Evolutionary conservation across 1,284 basidiomycete genomes (phyloP).

Genomic region (Ceratobasidium sp.): DNA sequence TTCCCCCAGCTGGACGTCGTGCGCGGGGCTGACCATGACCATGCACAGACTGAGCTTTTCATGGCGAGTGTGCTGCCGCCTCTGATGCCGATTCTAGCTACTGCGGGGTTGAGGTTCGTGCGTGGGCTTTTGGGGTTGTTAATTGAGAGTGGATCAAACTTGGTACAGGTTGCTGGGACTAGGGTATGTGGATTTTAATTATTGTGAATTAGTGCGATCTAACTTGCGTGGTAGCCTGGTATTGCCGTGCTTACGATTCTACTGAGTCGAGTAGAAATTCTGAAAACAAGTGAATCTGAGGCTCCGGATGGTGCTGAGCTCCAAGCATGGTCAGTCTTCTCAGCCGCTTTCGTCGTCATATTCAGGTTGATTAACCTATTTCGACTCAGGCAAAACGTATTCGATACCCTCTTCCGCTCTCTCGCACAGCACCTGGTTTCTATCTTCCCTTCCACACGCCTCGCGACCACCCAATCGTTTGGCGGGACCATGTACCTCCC

Average conservation of each 20-base stretch:
- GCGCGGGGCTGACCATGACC: slow-evolving; percentile 79
- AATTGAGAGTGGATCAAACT: slow-evolving; percentile 71
- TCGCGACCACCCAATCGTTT: slow-evolving; percentile 64
- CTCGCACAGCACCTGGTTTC: slow-evolving; percentile 78
- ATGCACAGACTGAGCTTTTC: slow-evolving; percentile 90
- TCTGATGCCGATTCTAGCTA: slow-evolving; percentile 83
- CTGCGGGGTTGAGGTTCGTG: slow-evolving; percentile 82
- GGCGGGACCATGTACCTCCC: slow-evolving; percentile 59
- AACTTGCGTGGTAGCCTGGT: slow-evolving; percentile 72
- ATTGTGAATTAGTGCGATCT: slow-evolving; percentile 64
- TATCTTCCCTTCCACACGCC: slow-evolving; percentile 91
- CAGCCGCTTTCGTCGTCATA: neutral
- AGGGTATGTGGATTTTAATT: slow-evolving; percentile 64
- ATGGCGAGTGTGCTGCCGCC: slow-evolving; percentile 86
- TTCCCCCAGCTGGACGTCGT: slow-evolving; percentile 95
- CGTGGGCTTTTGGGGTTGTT: slow-evolving; percentile 88
- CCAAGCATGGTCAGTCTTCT: slow-evolving; percentile 77
- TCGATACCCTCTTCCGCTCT: slow-evolving; percentile 83
- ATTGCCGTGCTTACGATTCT: slow-evolving; percentile 92
- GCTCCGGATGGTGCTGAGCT: slow-evolving; percentile 76
- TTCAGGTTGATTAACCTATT: neutral
- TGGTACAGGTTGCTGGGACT: slow-evolving; percentile 43
- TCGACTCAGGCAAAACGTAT: slow-evolving; percentile 75
- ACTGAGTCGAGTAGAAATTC: slow-evolving; percentile 89
- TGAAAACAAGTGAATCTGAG: slow-evolving; percentile 71